Conservation (phyloP, 495 filamentous ascomycete genomes). For the Viridothelium virens region DNA sequence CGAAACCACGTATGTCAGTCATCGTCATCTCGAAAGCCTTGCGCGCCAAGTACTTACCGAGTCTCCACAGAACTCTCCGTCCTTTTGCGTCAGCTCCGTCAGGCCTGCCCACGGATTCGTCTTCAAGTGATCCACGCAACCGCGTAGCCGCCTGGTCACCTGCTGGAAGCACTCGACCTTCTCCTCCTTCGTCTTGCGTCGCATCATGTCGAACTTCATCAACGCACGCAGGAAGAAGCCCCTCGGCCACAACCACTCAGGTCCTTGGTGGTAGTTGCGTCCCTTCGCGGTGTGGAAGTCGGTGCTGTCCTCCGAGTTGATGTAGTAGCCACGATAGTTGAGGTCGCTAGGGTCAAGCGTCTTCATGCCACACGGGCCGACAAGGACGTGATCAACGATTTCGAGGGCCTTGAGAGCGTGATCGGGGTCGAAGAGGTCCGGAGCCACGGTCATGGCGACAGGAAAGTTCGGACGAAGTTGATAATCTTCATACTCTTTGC, state of each 20-base stretch:
- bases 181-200: slow-evolving; percentile 56
- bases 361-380: slow-evolving; percentile 88
- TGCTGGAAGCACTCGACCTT: slow-evolving; percentile 88
- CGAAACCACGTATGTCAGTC: slow-evolving; percentile 24
- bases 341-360: slow-evolving; percentile 87
- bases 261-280: slow-evolving; percentile 95
- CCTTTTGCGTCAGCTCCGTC: slow-evolving; percentile 87
- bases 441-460: slow-evolving; percentile 90
- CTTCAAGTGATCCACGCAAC: slow-evolving; percentile 70
- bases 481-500: slow-evolving; percentile 95
- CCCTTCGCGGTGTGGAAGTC: slow-evolving; percentile 90
- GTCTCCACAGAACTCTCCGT: slow-evolving; percentile 73
- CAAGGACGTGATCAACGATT: slow-evolving; percentile 66
- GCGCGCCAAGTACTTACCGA: slow-evolving; percentile 55
- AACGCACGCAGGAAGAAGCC: slow-evolving; percentile 91
- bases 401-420: slow-evolving; percentile 72
- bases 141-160: slow-evolving; percentile 70
- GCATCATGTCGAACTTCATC: slow-evolving; percentile 76
- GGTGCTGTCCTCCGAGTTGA: slow-evolving; percentile 83
- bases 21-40: background rate
- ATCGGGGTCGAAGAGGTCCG: slow-evolving; percentile 69
- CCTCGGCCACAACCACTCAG: slow-evolving; percentile 98
- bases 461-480: slow-evolving; percentile 91
- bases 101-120: slow-evolving; percentile 83
- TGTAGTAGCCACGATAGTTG: slow-evolving; percentile 90